Conservation (phyloP, 768 basidiomycete genomes). For the Lactifluus echinatus region DNA sequence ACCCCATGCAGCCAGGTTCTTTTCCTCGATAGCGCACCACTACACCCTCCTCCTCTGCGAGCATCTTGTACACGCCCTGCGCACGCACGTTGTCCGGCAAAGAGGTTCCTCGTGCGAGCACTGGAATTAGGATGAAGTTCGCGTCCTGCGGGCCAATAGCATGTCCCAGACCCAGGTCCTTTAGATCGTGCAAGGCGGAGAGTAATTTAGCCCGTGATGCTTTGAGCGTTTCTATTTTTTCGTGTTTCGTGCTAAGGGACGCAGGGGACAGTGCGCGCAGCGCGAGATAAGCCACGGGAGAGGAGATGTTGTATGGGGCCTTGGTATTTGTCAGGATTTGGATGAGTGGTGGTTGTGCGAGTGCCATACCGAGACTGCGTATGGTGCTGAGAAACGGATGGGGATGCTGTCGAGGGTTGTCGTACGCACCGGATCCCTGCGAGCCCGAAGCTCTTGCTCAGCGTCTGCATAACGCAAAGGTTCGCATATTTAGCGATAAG, state of each 20-base stretch:
- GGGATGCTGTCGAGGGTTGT: neutral
- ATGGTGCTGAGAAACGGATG: neutral
- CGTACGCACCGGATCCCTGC: conserved; percentile 80
- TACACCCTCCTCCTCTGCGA: conserved; percentile 80
- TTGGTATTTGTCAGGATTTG: conserved; percentile 92
- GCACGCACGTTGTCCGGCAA: conserved; percentile 56
- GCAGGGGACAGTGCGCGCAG: conserved; percentile 62
- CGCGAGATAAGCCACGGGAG: conserved; percentile 80
- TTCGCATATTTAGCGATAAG: conserved; percentile 80
- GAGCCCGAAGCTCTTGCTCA: conserved; percentile 93
- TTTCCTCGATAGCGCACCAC: conserved; percentile 87
- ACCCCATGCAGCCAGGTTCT: conserved; percentile 80
- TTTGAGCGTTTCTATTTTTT: conserved; percentile 51
- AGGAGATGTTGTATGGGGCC: conserved; percentile 94
- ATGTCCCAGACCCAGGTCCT: conserved; percentile 48
- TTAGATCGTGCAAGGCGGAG: conserved; percentile 38
- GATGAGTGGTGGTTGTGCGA: conserved; percentile 84
- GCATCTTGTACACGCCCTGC: conserved; percentile 56
- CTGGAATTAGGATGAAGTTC: conserved; percentile 82
- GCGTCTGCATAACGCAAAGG: conserved; percentile 89
- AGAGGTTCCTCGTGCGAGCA: conserved; percentile 41
- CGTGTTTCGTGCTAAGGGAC: conserved; percentile 55
- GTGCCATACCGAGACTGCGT: conserved; percentile 76
- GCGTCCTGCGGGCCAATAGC: conserved; percentile 78
- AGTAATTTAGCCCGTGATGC: conserved; percentile 51